A percentile compares a stretch with the other conserved stretches of the same genome.
phyloP scores from a whole-genome alignment of 108 stramenopile species.

The Nitzschia sp. region DNA sequence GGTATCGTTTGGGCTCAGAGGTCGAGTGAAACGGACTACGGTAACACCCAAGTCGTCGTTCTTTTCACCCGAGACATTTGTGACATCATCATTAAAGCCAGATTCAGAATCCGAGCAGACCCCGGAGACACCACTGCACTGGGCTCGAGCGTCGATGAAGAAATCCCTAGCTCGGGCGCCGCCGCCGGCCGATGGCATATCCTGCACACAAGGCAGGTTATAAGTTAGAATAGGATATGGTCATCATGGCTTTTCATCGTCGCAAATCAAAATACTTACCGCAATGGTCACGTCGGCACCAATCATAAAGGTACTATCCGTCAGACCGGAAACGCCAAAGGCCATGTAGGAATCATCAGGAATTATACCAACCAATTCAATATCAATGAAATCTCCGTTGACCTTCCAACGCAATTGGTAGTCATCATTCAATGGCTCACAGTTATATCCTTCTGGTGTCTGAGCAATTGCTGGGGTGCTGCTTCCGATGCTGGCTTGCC shows the following conservation, averaged over 20 bases:
- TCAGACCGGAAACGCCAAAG: conserved; percentile 24
- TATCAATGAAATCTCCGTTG: conserved; percentile 7
- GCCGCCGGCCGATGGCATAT: neutral
- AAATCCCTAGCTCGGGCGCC: conserved; percentile 17
- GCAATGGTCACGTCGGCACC: conserved; percentile 26
- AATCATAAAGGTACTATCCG: conserved; percentile 17
- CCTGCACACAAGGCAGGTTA: neutral
- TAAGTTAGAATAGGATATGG: neutral
- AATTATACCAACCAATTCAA: conserved; percentile 24
- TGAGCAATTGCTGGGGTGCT: neutral
- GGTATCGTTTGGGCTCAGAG: conserved; percentile 7
- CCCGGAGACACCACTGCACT: conserved; percentile 16
- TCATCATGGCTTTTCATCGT: no score
- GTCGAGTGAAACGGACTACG: conserved; percentile 25
- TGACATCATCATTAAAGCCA: neutral
- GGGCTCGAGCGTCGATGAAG: conserved; percentile 21
- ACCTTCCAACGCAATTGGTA: conserved; percentile 35
- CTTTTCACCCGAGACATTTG: conserved; percentile 15
- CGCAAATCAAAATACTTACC: conserved; percentile 8
- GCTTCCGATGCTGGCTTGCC: neutral
- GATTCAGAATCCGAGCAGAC: conserved; percentile 18
- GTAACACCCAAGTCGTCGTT: conserved; percentile 23
- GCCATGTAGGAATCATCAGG: conserved; percentile 27
- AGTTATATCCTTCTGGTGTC: conserved; percentile 33
- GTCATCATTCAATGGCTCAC: conserved; percentile 28